phyloP scores from a whole-genome alignment of 2,329 filamentous ascomycete genomes.

The Fusarium sp. region DNA sequence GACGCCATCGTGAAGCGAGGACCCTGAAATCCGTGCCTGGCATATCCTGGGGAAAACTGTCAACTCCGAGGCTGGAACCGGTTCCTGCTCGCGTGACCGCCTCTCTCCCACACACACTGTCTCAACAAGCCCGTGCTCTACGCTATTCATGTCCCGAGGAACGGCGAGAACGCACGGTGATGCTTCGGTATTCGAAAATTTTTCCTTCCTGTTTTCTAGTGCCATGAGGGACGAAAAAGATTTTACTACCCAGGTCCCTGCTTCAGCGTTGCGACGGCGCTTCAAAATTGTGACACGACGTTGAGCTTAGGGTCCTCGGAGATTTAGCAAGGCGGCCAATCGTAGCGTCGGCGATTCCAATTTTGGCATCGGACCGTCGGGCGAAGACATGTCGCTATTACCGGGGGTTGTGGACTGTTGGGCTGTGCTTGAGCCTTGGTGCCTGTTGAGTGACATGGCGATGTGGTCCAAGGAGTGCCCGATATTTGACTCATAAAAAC shows the following conservation, averaged over 20 bases:
- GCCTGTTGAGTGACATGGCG: neutral
- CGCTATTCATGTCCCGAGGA: neutral
- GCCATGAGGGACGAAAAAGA: neutral
- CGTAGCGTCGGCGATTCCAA: neutral
- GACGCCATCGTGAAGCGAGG: conserved; percentile 8
- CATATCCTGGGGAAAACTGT: conserved; percentile 24
- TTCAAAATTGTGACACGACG: neutral
- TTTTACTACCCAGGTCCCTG: conserved; percentile 20
- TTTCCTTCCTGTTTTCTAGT: conserved; percentile 9
- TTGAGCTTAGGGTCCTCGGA: conserved; percentile 13
- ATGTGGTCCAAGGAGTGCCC: neutral
- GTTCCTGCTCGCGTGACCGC: conserved; percentile 4
- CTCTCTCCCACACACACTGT: neutral
- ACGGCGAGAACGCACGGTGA: neutral
- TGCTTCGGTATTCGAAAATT: conserved; percentile 4
- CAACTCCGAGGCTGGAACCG: neutral
- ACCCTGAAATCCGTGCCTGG: conserved; percentile 20
- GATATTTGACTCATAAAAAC: neutral
- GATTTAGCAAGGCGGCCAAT: conserved; percentile 17
- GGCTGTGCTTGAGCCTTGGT: neutral
- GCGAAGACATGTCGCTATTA: neutral
- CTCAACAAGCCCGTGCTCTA: conserved; percentile 19
- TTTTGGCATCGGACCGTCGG: neutral
- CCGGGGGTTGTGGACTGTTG: neutral
- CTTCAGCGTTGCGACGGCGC: neutral